Evolutionary conservation across 1,284 basidiomycete species (phyloP).

Genomic region (Sanghuangporus weigelae): DNA sequence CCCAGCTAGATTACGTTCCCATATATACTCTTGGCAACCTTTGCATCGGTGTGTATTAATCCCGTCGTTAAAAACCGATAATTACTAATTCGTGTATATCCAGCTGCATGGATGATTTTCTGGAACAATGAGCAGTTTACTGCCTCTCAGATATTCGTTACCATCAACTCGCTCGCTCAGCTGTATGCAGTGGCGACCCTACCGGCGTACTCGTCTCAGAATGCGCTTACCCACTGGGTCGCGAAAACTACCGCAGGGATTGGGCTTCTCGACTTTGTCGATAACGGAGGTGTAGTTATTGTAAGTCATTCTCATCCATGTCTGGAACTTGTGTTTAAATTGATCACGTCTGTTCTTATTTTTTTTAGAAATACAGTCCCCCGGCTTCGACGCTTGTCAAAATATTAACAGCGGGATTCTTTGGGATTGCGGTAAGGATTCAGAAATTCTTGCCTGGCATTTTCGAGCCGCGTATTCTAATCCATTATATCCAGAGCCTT

Average conservation of each 20-base stretch:
- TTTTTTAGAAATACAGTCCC: constrained; percentile 20
- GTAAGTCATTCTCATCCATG: constrained; percentile 19
- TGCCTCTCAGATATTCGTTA: constrained; percentile 28
- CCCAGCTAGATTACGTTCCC: constrained; percentile 28
- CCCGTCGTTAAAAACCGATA: background rate
- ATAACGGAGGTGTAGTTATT: constrained; percentile 29
- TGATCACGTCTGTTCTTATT: background rate
- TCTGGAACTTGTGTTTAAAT: background rate
- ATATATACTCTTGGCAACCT: constrained; percentile 31
- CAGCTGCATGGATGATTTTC: constrained; percentile 32
- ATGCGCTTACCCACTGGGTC: constrained; percentile 27
- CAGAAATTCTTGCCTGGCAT: background rate
- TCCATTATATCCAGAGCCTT: constrained; percentile 5
- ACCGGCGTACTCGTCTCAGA: constrained; percentile 23
- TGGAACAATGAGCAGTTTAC: constrained; percentile 30
- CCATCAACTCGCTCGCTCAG: constrained; percentile 30
- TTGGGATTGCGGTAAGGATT: constrained; percentile 22
- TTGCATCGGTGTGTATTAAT: constrained; percentile 27
- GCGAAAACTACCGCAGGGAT: constrained; percentile 32
- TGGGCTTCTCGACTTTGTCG: constrained; percentile 31
- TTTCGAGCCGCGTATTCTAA: background rate
- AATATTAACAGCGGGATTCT: constrained; percentile 23
- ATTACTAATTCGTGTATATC: background rate
- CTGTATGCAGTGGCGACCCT: constrained; percentile 27
- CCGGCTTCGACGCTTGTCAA: constrained; percentile 23